A percentile compares a stretch with the other conserved stretches of the same genome.
phyloP scores from a whole-genome alignment of 768 basidiomycete genomes.

The Cystoderma amianthinum region DNA sequence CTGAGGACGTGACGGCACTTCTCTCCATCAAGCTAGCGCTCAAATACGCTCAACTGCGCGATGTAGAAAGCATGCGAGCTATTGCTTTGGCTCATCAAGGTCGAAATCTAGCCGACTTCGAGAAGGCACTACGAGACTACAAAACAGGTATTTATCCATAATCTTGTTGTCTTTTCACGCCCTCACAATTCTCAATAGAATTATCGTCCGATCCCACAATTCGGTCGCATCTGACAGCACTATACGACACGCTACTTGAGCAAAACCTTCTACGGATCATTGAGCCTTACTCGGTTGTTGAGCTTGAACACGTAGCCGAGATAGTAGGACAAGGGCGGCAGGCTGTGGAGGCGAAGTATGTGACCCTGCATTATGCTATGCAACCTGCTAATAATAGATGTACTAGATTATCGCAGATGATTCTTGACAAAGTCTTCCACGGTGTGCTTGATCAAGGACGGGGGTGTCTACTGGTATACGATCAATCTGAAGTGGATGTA shows the following conservation, averaged over 20 bases:
- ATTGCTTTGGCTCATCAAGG: slow-evolving; percentile 93
- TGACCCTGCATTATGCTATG: slow-evolving; percentile 6
- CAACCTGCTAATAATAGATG: not conserved
- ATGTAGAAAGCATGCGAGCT: slow-evolving; percentile 94
- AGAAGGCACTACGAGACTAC: slow-evolving; percentile 82
- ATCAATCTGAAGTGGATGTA: slow-evolving; percentile 80
- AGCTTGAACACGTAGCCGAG: slow-evolving; percentile 86
- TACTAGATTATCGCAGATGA: slow-evolving; percentile 90
- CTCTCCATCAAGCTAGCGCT: slow-evolving; percentile 81
- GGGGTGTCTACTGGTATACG: slow-evolving; percentile 88
- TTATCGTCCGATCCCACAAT: slow-evolving; percentile 94
- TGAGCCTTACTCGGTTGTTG: slow-evolving; percentile 91
- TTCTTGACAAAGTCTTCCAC: slow-evolving; percentile 88
- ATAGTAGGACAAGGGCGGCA: slow-evolving; percentile 81
- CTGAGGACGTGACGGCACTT: slow-evolving; percentile 89
- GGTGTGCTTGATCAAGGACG: slow-evolving; percentile 97
- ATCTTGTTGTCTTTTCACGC: not conserved
- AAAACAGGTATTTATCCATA: slow-evolving; percentile 45
- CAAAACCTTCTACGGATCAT: slow-evolving; percentile 94
- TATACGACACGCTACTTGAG: slow-evolving; percentile 94
- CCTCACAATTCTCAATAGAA: slow-evolving; percentile 37
- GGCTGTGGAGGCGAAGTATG: slow-evolving; percentile 87
- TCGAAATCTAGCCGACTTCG: slow-evolving; percentile 84
- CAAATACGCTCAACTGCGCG: slow-evolving; percentile 81
- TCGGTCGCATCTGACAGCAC: slow-evolving; percentile 84